Conservation (phyloP, 2,329 filamentous ascomycete species). For the Sphaerostilbella broomeana region DNA sequence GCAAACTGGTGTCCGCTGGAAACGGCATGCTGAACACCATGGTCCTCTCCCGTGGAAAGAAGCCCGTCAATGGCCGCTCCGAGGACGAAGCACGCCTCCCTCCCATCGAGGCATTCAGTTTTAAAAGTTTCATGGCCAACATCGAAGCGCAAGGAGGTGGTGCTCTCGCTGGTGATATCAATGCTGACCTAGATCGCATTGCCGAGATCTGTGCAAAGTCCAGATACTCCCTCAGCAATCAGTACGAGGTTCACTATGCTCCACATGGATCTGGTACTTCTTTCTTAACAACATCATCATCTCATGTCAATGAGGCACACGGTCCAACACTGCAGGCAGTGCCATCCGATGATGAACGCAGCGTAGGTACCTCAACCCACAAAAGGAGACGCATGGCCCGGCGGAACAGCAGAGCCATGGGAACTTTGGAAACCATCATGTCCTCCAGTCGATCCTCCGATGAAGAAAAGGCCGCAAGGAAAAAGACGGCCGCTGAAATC, state of each 20-base stretch:
- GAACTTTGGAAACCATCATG: conserved; percentile 60
- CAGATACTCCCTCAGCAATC: conserved; percentile 58
- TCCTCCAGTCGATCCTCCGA: conserved; percentile 59
- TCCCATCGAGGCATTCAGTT: conserved; percentile 56
- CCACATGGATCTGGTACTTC: conserved; percentile 53
- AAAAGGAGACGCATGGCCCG: conserved; percentile 36
- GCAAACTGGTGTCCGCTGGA: conserved; percentile 26
- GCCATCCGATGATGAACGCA: conserved; percentile 49
- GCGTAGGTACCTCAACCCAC: conserved; percentile 25
- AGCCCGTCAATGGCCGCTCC: conserved; percentile 21
- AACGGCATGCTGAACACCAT: conserved; percentile 38
- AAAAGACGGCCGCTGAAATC: conserved; percentile 51
- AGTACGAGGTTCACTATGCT: conserved; percentile 59
- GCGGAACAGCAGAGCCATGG: conserved; percentile 49
- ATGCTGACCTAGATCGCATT: conserved; percentile 55
- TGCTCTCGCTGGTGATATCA: conserved; percentile 46
- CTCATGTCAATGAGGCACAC: conserved; percentile 26
- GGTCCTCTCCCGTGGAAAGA: conserved; percentile 37
- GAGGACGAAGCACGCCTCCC: conserved; percentile 44
- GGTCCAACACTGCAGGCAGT: conserved; percentile 54
- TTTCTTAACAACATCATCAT: conserved; percentile 32
- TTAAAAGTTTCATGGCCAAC: conserved; percentile 57
- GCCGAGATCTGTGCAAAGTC: conserved; percentile 61
- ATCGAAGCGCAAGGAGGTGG: conserved; percentile 39
- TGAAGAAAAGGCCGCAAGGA: conserved; percentile 50